Evolutionary conservation across 257 asterid species (phyloP).

Genomic region (Solanum dulcamara): DNA sequence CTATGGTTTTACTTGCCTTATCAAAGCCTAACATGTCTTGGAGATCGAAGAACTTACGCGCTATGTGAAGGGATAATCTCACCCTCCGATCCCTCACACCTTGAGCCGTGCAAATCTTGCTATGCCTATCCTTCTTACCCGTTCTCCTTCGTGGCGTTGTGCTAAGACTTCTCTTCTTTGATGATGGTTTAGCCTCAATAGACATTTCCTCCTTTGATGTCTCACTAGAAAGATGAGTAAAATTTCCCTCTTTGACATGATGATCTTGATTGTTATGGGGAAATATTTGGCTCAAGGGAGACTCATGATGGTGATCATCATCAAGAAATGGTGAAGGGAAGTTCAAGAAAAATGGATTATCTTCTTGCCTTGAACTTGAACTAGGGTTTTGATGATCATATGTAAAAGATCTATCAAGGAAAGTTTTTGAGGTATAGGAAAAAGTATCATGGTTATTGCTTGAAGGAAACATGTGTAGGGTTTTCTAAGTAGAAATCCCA

Average conservation of each 20-base stretch:
- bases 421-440: background rate
- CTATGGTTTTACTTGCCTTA: constrained; percentile 71
- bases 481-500: background rate
- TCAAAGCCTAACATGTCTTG: constrained; percentile 70
- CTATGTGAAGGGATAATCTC: constrained; percentile 59
- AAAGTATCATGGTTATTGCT: constrained; percentile 19
- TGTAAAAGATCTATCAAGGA: constrained; percentile 10
- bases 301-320: constrained; percentile 24
- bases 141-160: constrained; percentile 26
- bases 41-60: constrained; percentile 67
- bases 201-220: background rate
- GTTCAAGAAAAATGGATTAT: constrained; percentile 17
- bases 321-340: constrained; percentile 41
- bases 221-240: background rate
- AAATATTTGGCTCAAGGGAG: constrained; percentile 29
- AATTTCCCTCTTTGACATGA: background rate
- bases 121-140: constrained; percentile 66
- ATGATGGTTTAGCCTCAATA: background rate
- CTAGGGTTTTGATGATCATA: constrained; percentile 19
- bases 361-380: constrained; percentile 8
- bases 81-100: constrained; percentile 62
- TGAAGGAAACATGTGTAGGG: constrained; percentile 21
- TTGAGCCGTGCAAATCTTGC: constrained; percentile 74
- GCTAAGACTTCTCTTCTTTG: constrained; percentile 15
- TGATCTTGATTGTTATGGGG: constrained; percentile 13